A percentile compares a stretch with the other conserved stretches of the same genome.
These are phyloP conservation scores for Papilionanthe hybrid DNA, from an alignment of 116 monocot species.

Conservation along the genomic window DNA sequence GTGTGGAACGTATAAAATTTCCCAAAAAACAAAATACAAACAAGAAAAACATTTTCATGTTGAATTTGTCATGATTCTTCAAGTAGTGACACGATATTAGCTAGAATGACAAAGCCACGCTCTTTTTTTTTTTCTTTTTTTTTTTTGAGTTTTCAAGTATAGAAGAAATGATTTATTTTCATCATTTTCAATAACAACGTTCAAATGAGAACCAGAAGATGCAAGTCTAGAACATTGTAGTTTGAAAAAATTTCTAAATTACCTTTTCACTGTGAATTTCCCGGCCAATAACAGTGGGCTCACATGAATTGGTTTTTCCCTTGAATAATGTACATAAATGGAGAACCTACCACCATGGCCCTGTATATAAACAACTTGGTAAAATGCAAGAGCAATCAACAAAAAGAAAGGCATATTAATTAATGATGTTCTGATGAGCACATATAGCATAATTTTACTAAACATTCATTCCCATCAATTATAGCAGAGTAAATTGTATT, in stretches of 20 bases:
- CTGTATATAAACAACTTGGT: conserved; percentile 9
- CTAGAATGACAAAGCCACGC: not conserved
- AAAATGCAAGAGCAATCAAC: not conserved
- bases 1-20: too few species aligned
- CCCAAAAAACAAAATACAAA: not conserved
- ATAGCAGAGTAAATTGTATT: not conserved
- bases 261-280: conserved; percentile 39
- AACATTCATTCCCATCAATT: not conserved
- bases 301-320: conserved; percentile 32
- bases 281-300: conserved; percentile 33
- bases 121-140: not conserved
- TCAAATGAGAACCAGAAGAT: not conserved
- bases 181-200: not conserved
- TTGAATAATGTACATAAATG: conserved; percentile 42
- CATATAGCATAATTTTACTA: not conserved
- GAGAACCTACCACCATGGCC: conserved; percentile 33
- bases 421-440: not conserved
- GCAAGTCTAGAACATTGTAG: not conserved
- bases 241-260: not conserved
- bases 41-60: not conserved
- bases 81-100: not conserved
- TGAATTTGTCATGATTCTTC: not conserved
- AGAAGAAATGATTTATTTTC: not conserved
- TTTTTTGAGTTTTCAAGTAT: not conserved
- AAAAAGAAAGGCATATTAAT: not conserved